Conservation (phyloP, 2,329 filamentous ascomycete genomes). For the Penicillium sp. region DNA sequence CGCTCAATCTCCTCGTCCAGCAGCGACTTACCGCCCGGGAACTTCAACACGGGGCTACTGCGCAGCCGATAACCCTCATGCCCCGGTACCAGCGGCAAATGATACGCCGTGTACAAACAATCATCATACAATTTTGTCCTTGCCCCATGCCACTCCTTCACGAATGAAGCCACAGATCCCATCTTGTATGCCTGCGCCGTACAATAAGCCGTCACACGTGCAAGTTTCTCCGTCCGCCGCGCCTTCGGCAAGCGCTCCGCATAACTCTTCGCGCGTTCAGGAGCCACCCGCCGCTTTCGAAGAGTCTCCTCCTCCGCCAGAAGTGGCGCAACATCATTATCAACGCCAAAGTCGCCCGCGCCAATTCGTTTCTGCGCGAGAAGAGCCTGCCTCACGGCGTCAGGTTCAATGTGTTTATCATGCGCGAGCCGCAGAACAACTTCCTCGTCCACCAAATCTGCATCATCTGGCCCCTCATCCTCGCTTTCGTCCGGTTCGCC, state of each 20-base stretch:
- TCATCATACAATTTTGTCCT: constrained; percentile 98
- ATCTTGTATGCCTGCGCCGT: constrained; percentile 93
- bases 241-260: constrained; percentile 91
- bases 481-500: constrained; percentile 44
- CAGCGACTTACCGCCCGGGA: constrained; percentile 88
- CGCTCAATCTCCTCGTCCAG: constrained; percentile 95
- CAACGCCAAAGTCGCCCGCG: constrained; percentile 60
- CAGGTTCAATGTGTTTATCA: constrained; percentile 40
- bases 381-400: constrained; percentile 37
- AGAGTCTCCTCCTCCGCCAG: constrained; percentile 64
- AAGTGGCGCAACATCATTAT: constrained; percentile 55
- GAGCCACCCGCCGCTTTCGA: constrained; percentile 55
- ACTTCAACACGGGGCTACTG: constrained; percentile 90
- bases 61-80: constrained; percentile 84
- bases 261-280: constrained; percentile 79
- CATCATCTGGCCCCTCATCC: constrained; percentile 27
- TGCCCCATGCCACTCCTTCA: constrained; percentile 83
- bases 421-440: constrained; percentile 37
- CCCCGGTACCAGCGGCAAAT: constrained; percentile 83
- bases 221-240: constrained; percentile 82
- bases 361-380: constrained; percentile 36
- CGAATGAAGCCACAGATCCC: constrained; percentile 82
- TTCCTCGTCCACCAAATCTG: constrained; percentile 41
- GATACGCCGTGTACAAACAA: constrained; percentile 94
- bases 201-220: constrained; percentile 92